These are phyloP conservation scores for Ceratocystis albifundus DNA, from an alignment of 2,329 filamentous ascomycete genomes.

Conservation along the genomic window DNA sequence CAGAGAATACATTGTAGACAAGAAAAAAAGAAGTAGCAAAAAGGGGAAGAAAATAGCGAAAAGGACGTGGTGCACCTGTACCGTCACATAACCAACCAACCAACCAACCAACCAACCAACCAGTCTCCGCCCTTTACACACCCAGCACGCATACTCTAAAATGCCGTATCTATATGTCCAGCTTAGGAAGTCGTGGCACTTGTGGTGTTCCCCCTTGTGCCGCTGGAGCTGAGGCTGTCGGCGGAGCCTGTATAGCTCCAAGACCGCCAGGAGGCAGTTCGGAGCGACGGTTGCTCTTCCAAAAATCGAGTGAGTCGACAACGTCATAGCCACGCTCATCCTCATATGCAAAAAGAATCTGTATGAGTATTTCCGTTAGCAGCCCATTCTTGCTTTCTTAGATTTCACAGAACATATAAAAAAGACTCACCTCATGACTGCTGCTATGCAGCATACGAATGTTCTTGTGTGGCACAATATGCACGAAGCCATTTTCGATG, in stretches of 20 bases:
- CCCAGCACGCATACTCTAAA: background rate
- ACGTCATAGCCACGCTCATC: conserved; percentile 89
- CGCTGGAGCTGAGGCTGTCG: background rate
- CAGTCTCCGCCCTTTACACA: too few relatives aligned
- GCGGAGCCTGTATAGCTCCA: conserved; percentile 6
- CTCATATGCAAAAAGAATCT: conserved; percentile 98
- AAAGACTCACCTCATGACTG: conserved; percentile 65
- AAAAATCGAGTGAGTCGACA: conserved; percentile 92
- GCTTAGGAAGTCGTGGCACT: conserved; percentile 17
- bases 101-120: too few relatives aligned
- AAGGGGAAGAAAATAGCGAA: conserved; percentile 15
- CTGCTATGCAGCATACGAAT: conserved; percentile 96
- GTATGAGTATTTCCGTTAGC: background rate
- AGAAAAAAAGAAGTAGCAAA: conserved; percentile 15
- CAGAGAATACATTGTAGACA: conserved; percentile 10
- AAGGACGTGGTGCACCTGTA: background rate
- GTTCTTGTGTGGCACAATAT: conserved; percentile 92
- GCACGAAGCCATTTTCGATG: conserved; percentile 86
- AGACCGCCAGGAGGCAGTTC: conserved; percentile 28
- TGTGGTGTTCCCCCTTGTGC: conserved; percentile 11
- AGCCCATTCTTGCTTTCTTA: background rate
- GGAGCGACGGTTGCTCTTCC: conserved; percentile 55
- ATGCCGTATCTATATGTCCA: conserved; percentile 16
- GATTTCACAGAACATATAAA: background rate
- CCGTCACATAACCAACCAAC: conserved; percentile 8